Percentiles rank a stretch among this genome's conserved stretches.
Conservation (phyloP, 2,329 filamentous ascomycete genomes). For the Didymella segeticola region DNA sequence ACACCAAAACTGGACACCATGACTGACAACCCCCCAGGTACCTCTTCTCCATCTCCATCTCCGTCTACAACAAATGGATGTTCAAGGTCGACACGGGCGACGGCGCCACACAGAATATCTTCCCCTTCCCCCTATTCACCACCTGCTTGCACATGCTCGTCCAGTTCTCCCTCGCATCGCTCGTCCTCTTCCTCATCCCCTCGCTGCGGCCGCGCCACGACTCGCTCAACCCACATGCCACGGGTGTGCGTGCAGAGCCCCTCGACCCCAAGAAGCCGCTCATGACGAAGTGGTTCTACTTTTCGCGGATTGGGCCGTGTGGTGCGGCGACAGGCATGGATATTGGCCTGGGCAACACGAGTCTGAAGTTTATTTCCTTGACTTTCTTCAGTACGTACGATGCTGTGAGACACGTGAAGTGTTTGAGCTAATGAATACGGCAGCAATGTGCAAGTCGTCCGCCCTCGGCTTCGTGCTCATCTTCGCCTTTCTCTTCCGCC, state of each 20-base stretch:
- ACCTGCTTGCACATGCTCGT: constrained; percentile 94
- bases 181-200: constrained; percentile 83
- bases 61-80: constrained; percentile 99
- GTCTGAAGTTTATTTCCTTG: constrained; percentile 91
- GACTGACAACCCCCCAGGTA: constrained; percentile 54
- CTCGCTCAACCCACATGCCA: constrained; percentile 44
- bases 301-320: constrained; percentile 90
- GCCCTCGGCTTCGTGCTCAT: constrained; percentile 92
- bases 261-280: constrained; percentile 60
- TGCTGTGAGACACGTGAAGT: background rate
- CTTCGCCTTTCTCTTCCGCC: constrained; percentile 91
- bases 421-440: constrained; percentile 27
- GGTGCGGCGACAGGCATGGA: constrained; percentile 92
- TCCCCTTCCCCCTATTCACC: constrained; percentile 93
- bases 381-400: constrained; percentile 78
- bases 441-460: constrained; percentile 96
- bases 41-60: constrained; percentile 83
- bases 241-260: constrained; percentile 38
- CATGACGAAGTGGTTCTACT: constrained; percentile 90
- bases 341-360: constrained; percentile 95
- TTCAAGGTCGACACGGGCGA: constrained; percentile 67
- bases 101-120: constrained; percentile 63
- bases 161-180: constrained; percentile 80
- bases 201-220: constrained; percentile 74
- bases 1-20: background rate